These are phyloP conservation scores for Casaregolazyma suthepensis DNA, from an alignment of 1,139 yeast species.

Conservation along the genomic window DNA sequence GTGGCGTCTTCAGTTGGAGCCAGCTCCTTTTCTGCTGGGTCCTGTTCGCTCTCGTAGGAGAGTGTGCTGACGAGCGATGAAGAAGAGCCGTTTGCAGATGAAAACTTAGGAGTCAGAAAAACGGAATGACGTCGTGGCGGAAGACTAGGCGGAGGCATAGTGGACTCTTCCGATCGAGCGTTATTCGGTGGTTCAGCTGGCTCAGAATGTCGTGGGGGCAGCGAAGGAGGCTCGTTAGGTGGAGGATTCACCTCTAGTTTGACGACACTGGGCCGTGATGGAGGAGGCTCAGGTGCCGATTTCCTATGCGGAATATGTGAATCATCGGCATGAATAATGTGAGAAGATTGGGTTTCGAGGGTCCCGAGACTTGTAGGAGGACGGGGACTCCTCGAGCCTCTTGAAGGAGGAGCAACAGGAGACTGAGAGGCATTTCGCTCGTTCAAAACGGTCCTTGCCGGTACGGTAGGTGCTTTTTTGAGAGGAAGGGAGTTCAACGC, in stretches of 20 bases:
- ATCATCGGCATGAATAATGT: neutral
- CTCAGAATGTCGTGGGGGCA: conserved; percentile 7
- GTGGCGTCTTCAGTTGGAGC: conserved; percentile 6
- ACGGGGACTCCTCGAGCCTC: conserved; percentile 6
- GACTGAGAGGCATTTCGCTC: conserved; percentile 6
- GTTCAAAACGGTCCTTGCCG: neutral
- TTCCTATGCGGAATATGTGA: neutral
- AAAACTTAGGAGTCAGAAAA: conserved; percentile 8
- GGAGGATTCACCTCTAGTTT: neutral
- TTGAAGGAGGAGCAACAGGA: conserved; percentile 17
- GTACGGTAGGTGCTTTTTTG: neutral
- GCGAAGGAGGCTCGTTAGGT: neutral
- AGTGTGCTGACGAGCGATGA: conserved; percentile 4
- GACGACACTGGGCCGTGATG: neutral
- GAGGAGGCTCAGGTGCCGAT: neutral
- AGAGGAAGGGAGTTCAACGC: neutral
- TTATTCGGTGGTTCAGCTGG: neutral
- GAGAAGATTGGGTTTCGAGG: neutral
- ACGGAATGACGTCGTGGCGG: conserved; percentile 4
- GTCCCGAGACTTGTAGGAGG: neutral
- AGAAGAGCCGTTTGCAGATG: conserved; percentile 1
- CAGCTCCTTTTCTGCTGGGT: neutral
- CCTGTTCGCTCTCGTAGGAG: conserved; percentile 6
- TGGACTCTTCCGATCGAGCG: neutral
- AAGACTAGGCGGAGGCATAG: neutral